Conservation (phyloP, 768 basidiomycete genomes). For the Holtermanniella nyarrowii region DNA sequence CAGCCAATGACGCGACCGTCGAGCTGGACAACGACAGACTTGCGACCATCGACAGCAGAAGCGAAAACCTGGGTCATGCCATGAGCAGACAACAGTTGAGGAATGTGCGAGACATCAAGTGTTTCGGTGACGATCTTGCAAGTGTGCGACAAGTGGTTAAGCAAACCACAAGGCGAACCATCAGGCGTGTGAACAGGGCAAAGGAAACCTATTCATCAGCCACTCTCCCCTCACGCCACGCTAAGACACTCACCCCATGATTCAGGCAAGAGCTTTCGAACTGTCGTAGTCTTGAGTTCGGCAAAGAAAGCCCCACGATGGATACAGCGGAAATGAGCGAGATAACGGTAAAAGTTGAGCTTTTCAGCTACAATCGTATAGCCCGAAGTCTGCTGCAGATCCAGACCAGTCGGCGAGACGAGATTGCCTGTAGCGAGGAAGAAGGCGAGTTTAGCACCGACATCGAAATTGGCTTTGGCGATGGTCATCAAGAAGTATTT, state of each 20-base stretch:
- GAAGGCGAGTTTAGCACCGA: conserved; percentile 78
- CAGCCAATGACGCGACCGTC: conserved; percentile 92
- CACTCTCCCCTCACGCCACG: background rate
- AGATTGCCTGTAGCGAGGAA: conserved; percentile 97
- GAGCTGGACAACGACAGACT: conserved; percentile 81
- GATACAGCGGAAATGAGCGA: conserved; percentile 95
- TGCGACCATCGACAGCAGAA: conserved; percentile 65
- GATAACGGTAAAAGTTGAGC: conserved; percentile 95
- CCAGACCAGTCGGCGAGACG: conserved; percentile 85
- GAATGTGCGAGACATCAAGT: conserved; percentile 66
- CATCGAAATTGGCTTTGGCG: conserved; percentile 74
- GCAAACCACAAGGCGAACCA: conserved; percentile 91
- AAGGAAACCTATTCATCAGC: conserved; percentile 60
- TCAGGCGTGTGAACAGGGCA: conserved; percentile 99
- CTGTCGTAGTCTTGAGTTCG: conserved; percentile 93
- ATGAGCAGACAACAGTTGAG: conserved; percentile 66
- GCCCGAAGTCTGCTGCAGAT: conserved; percentile 94
- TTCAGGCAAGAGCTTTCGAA: conserved; percentile 90
- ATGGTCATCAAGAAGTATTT: conserved; percentile 69
- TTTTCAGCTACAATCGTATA: conserved; percentile 99
- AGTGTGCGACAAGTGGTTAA: conserved; percentile 89
- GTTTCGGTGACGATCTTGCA: conserved; percentile 80
- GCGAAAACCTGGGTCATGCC: conserved; percentile 91
- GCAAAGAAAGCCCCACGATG: conserved; percentile 99
- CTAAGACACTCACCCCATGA: conserved; percentile 67